phyloP scores from a whole-genome alignment of 164 flowering plant genomes.

The Buxus sempervirens region DNA sequence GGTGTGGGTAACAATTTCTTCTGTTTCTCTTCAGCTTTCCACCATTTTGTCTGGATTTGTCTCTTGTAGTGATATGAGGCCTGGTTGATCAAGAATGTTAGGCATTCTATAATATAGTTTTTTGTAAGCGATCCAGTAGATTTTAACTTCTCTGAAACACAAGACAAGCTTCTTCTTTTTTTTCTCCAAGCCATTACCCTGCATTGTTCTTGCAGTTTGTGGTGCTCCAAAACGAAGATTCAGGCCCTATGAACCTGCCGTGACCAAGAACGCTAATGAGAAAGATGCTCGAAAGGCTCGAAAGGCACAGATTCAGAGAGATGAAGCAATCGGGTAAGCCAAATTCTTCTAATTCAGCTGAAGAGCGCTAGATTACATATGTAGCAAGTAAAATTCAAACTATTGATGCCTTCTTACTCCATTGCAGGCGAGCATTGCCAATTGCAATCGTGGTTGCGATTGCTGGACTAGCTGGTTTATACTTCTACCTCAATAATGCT shows the following conservation, averaged over 20 bases:
- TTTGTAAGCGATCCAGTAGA: no score
- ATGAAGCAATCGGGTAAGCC: constrained; percentile 81
- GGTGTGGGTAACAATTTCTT: no score
- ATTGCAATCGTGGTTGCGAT: constrained; percentile 66
- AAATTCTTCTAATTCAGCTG: neutral
- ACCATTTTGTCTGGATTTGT: constrained; percentile 6
- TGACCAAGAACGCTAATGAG: constrained; percentile 58
- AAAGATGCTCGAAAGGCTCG: constrained; percentile 68
- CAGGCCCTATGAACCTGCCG: constrained; percentile 55
- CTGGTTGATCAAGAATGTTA: no score
- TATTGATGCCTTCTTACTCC: neutral
- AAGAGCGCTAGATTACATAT: neutral
- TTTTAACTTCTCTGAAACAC: no score
- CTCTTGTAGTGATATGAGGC: no score
- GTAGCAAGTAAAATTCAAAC: neutral
- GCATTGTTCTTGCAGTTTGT: constrained; percentile 55
- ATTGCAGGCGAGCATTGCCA: constrained; percentile 71
- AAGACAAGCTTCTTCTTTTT: no score
- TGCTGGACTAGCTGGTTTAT: constrained; percentile 62
- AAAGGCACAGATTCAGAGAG: constrained; percentile 67
- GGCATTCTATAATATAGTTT: no score
- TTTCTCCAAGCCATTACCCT: neutral
- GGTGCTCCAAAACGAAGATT: constrained; percentile 96
- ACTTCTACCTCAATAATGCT: constrained; percentile 72
- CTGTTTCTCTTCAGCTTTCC: neutral